phyloP scores from a whole-genome alignment of 306 rosid species.

The Vigna unguiculata region DNA sequence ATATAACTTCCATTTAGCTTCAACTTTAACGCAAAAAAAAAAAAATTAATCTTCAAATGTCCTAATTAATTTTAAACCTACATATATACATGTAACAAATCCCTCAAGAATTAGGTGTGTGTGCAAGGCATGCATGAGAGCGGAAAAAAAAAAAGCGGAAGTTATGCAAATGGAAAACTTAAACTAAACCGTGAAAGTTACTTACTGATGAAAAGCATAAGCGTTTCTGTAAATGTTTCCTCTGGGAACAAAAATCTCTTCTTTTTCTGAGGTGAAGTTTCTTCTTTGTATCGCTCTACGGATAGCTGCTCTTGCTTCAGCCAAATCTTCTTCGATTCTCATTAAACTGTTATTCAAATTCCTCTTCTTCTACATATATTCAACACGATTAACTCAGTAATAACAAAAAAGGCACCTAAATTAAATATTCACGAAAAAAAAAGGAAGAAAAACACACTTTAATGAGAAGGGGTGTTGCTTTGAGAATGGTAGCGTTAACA shows the following conservation, averaged over 20 bases:
- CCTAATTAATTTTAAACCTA: neutral
- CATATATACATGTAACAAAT: neutral
- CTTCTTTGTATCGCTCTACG: slow-evolving; percentile 40
- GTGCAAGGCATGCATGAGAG: neutral
- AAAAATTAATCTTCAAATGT: neutral
- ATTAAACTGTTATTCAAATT: neutral
- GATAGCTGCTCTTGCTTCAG: slow-evolving; percentile 64
- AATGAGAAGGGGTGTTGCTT: neutral
- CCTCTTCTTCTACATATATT: slow-evolving; percentile 8
- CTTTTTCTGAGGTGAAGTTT: slow-evolving; percentile 54
- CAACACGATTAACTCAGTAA: neutral
- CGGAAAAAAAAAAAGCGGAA: neutral
- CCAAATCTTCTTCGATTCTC: slow-evolving; percentile 64
- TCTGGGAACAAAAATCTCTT: slow-evolving; percentile 61
- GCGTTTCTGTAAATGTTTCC: slow-evolving; percentile 70
- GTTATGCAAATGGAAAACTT: neutral
- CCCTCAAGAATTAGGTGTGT: neutral
- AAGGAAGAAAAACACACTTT: slow-evolving; percentile 35
- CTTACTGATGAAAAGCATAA: slow-evolving; percentile 75
- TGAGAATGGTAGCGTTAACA: neutral
- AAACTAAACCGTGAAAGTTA: neutral
- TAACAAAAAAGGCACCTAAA: neutral
- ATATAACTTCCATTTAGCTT: neutral
- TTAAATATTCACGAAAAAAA: neutral
- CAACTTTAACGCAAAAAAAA: neutral